These are phyloP conservation scores for Fusarium xylarioides DNA, from an alignment of 2,329 filamentous ascomycete genomes.

Conservation along the genomic window DNA sequence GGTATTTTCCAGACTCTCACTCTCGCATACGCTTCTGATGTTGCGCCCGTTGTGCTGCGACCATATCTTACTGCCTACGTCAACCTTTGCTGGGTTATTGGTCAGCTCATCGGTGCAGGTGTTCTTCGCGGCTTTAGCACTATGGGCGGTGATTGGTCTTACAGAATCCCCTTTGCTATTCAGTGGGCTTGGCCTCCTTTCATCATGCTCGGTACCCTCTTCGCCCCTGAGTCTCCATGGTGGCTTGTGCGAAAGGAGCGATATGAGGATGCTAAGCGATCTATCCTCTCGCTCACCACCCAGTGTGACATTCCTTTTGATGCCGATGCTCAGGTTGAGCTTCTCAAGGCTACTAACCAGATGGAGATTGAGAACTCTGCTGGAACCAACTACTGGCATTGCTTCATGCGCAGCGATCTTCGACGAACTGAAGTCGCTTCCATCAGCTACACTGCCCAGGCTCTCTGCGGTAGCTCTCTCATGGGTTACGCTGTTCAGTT, in stretches of 20 bases:
- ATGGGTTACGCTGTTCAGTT: conserved; percentile 20
- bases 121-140: conserved; percentile 53
- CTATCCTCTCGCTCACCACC: conserved; percentile 33
- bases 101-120: conserved; percentile 55
- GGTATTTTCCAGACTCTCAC: conserved; percentile 58
- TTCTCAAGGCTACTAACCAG: conserved; percentile 16
- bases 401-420: conserved; percentile 20
- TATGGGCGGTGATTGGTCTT: conserved; percentile 54
- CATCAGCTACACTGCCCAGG: conserved; percentile 4
- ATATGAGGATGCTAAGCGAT: conserved; percentile 49
- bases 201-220: conserved; percentile 55
- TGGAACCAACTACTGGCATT: conserved; percentile 23
- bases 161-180: conserved; percentile 58
- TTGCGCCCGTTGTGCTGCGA: conserved; percentile 54
- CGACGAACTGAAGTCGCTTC: conserved; percentile 15
- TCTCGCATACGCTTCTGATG: conserved; percentile 59
- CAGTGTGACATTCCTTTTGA: conserved; percentile 12
- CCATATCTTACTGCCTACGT: conserved; percentile 58
- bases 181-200: conserved; percentile 58
- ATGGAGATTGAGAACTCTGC: conserved; percentile 25
- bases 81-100: conserved; percentile 60
- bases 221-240: conserved; percentile 62
- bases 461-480: conserved; percentile 10
- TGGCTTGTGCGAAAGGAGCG: conserved; percentile 56
- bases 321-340: conserved; percentile 60